phyloP scores from a whole-genome alignment of 1,284 basidiomycete genomes.

The Ustilago sp. region DNA sequence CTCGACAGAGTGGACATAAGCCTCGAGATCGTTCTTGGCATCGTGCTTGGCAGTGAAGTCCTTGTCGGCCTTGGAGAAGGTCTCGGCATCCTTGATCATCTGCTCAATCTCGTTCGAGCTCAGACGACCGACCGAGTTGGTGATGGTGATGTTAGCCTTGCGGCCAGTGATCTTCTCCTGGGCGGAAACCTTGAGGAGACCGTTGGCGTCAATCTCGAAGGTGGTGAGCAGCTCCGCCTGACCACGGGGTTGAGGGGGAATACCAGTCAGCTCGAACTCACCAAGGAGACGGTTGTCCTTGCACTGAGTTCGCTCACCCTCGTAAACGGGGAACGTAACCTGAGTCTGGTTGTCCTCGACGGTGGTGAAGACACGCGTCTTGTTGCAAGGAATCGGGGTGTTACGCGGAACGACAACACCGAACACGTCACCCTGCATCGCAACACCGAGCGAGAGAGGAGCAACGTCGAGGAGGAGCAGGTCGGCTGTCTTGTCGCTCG shows the following conservation, averaged over 20 bases:
- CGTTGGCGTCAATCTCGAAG: constrained; percentile 70
- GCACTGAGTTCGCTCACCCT: constrained; percentile 70
- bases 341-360: constrained; percentile 70
- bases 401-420: constrained; percentile 69
- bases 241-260: constrained; percentile 68
- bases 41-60: constrained; percentile 70
- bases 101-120: constrained; percentile 69
- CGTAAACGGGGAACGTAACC: constrained; percentile 70
- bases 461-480: constrained; percentile 69
- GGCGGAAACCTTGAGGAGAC: constrained; percentile 68
- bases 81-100: constrained; percentile 70
- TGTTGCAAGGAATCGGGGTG: constrained; percentile 69
- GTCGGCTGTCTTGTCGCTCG: constrained; percentile 70
- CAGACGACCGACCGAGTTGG: constrained; percentile 69
- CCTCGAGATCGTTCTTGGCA: constrained; percentile 68
- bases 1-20: constrained; percentile 69
- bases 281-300: constrained; percentile 70
- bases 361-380: constrained; percentile 69
- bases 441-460: constrained; percentile 70
- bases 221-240: constrained; percentile 69
- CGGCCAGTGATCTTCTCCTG: constrained; percentile 68
- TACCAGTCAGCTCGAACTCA: constrained; percentile 69
- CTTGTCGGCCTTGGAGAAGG: constrained; percentile 69
- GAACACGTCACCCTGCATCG: constrained; percentile 70
- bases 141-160: constrained; percentile 70